A percentile compares a stretch with the other conserved stretches of the same genome.
Conservation (phyloP, 345 rosid species). For the Dipteronia sinensis region DNA sequence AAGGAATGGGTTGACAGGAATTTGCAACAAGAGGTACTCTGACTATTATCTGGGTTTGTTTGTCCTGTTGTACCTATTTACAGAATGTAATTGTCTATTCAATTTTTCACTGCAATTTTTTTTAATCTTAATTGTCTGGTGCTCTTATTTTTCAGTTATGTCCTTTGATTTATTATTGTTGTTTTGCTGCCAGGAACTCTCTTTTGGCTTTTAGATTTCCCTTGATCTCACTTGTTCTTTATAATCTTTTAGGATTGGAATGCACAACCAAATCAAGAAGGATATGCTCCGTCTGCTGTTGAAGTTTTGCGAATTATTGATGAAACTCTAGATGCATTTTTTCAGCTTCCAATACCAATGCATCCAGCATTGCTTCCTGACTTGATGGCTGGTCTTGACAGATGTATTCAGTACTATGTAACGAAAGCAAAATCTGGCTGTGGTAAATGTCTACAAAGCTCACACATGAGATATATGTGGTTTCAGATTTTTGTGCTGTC, state of each 20-base stretch:
- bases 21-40: slow-evolving; percentile 87
- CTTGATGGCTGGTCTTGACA: slow-evolving; percentile 83
- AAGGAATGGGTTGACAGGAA: slow-evolving; percentile 90
- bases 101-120: neutral
- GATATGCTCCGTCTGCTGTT: slow-evolving; percentile 76
- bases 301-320: slow-evolving; percentile 79
- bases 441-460: slow-evolving; percentile 50
- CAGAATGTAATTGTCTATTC: slow-evolving; percentile 8
- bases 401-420: slow-evolving; percentile 81
- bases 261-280: slow-evolving; percentile 65
- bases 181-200: slow-evolving; percentile 1
- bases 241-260: slow-evolving; percentile 62
- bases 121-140: neutral
- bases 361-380: slow-evolving; percentile 91
- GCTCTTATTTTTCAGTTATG: neutral
- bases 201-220: slow-evolving; percentile 13
- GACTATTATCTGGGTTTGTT: neutral
- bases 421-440: slow-evolving; percentile 91
- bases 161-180: neutral
- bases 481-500: slow-evolving; percentile 20
- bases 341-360: slow-evolving; percentile 93
- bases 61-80: neutral
- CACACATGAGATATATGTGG: slow-evolving; percentile 3
- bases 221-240: slow-evolving; percentile 22
- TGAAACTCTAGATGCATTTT: slow-evolving; percentile 85